Conservation (phyloP, 1,284 basidiomycete genomes). For the Bondarzewia mesenterica region DNA sequence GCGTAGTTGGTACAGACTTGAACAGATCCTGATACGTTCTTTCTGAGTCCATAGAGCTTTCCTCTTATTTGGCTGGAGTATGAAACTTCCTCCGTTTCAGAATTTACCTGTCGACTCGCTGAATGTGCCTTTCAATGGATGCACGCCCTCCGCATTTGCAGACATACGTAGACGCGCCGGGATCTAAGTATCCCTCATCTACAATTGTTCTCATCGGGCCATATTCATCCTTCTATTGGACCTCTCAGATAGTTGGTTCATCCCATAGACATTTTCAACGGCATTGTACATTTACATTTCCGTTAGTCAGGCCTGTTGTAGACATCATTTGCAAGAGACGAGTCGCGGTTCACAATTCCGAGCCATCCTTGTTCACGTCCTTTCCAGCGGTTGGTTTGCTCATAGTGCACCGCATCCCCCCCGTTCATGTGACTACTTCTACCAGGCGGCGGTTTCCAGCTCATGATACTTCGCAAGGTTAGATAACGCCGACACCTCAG, state of each 20-base stretch:
- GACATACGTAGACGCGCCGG: background rate
- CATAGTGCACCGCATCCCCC: background rate
- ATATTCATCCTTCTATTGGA: background rate
- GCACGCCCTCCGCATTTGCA: background rate
- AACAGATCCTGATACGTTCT: background rate
- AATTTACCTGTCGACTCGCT: background rate
- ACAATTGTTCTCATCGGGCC: background rate
- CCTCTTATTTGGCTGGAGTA: background rate
- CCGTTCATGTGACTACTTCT: background rate
- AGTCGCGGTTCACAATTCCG: background rate
- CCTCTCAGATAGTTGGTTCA: background rate
- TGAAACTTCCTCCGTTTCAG: background rate
- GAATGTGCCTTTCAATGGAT: background rate
- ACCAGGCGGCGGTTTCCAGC: constrained; percentile 11
- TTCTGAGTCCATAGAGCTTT: background rate
- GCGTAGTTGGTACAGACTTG: background rate
- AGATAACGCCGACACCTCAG: background rate
- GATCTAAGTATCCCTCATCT: background rate
- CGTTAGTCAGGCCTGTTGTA: background rate
- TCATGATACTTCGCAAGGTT: constrained; percentile 12
- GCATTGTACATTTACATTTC: background rate
- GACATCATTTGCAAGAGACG: background rate
- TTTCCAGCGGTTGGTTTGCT: background rate
- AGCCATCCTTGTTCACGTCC: background rate
- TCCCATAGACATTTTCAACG: background rate